A percentile compares a stretch with the other conserved stretches of the same genome.
Conservation (phyloP, 2,329 filamentous ascomycete species). For the Biscogniauxia mediterranea region DNA sequence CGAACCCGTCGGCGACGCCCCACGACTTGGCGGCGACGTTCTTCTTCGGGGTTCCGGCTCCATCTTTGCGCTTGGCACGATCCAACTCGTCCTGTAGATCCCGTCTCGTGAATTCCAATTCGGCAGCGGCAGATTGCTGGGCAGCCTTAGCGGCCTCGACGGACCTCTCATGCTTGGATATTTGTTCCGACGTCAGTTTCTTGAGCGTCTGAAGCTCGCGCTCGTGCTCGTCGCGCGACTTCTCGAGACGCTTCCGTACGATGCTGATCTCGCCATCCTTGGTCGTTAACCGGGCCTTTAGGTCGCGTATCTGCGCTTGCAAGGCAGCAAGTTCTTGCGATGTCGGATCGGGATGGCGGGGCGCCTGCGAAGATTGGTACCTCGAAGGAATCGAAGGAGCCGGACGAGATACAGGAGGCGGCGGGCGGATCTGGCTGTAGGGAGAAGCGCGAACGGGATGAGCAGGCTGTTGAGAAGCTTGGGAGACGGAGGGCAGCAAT, state of each 20-base stretch:
- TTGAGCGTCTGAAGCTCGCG: slow-evolving; percentile 60
- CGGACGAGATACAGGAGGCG: slow-evolving; percentile 30
- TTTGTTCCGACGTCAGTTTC: slow-evolving; percentile 61
- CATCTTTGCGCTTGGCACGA: slow-evolving; percentile 48
- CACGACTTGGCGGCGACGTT: slow-evolving; percentile 51
- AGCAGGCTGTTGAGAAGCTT: slow-evolving; percentile 16
- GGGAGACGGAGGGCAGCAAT: slow-evolving; percentile 9
- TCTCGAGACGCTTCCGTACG: slow-evolving; percentile 68
- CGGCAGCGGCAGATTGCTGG: slow-evolving; percentile 63
- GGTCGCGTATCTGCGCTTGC: slow-evolving; percentile 50
- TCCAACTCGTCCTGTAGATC: slow-evolving; percentile 62
- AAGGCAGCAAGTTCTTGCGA: slow-evolving; percentile 44
- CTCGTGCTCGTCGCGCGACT: slow-evolving; percentile 60
- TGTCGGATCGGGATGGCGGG: slow-evolving; percentile 19
- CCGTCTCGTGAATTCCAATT: slow-evolving; percentile 70
- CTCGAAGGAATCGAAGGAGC: slow-evolving; percentile 31
- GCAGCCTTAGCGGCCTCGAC: slow-evolving; percentile 65
- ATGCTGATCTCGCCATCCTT: slow-evolving; percentile 74
- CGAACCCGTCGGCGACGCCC: slow-evolving; percentile 72
- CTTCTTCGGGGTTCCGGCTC: slow-evolving; percentile 58
- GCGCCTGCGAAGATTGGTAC: slow-evolving; percentile 36
- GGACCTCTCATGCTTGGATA: slow-evolving; percentile 61
- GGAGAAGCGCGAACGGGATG: slow-evolving; percentile 29
- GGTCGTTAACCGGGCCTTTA: slow-evolving; percentile 56
- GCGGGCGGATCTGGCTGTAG: slow-evolving; percentile 43